These are phyloP conservation scores for Pelargonium fulgidum DNA, from an alignment of 441 rosid species.

Conservation along the genomic window DNA sequence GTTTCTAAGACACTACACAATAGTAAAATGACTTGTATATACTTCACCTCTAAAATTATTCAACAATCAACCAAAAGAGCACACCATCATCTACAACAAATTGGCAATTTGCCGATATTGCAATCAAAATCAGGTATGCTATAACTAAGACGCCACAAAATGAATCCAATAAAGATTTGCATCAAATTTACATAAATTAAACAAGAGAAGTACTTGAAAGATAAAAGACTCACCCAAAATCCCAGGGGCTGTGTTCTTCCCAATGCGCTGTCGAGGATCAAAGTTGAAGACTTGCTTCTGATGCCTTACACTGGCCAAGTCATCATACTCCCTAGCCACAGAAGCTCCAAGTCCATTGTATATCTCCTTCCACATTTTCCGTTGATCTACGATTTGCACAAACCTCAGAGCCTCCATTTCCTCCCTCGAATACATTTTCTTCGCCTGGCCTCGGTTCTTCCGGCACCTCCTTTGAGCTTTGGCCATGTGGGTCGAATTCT, in stretches of 20 bases:
- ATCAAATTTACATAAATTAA: not conserved
- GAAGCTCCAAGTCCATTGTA: not conserved
- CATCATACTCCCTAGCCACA: not conserved
- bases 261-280: not conserved
- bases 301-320: not conserved
- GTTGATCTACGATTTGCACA: not conserved
- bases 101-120: not conserved
- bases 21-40: not conserved
- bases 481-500: not conserved
- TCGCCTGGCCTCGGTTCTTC: not conserved
- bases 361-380: not conserved
- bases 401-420: slow-evolving; percentile 2
- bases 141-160: not conserved
- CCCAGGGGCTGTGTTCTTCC: slow-evolving; percentile 1
- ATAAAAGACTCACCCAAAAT: not conserved
- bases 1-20: too few relatives aligned
- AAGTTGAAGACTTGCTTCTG: not conserved
- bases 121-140: too few relatives aligned
- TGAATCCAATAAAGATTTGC: not conserved
- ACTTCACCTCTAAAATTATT: not conserved
- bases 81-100: not conserved
- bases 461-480: not conserved
- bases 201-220: not conserved
- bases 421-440: not conserved
- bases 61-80: not conserved